Base-by-base conservation (phyloP, 257 asterid species). In the Avicennia marina region DNA sequence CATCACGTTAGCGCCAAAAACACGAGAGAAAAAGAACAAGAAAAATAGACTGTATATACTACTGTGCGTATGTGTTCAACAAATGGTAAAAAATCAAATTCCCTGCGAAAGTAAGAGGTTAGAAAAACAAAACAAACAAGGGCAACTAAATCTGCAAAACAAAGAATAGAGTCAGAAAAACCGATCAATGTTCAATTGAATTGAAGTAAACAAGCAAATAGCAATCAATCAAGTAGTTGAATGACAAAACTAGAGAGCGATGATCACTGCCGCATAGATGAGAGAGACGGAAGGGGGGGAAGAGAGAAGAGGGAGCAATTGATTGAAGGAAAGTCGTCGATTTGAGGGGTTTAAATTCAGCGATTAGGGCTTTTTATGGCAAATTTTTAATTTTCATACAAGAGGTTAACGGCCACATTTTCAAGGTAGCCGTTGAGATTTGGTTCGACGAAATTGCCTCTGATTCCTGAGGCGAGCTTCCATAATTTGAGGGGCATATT, bases 1-100 rank as follows among this genome's bases (percentile, higher is more conserved):
- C 95, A 86, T 89, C 56, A 50, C 72, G 77, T 80, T 73, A 77
- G 71, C 65, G 67, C 58, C 7, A 41, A 45, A 68, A 46, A 43
- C n/a, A n/a, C n/a, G 31, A 12, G 52, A 16, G 20, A 41, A 4
- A 27, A 46, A 44, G n/a, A 31, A 57, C n/a, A 39, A 44, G 19
- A 53, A 71, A 56, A 60, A 54, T 43, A 34, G 59, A 44, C 40
- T 26, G 24, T 42, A 26, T 31, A 31, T 29, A 7, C 33, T n/a
- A n/a, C 33, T 29, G 33, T 29, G 33, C 13, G 42, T 39, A 11
- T 11, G 32, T 6, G 59, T 46, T 42, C 3, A 48, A 26, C 31
- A 64, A 47, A 58, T 49, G 57, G 1, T 27, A n/a, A 2, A 53
- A n/a, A 48, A 53, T 19, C 33, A 29, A 34, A 43, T 29, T 38